Conservation (phyloP, 106 monocot genomes). For the Dioscorea zingiberensis region DNA sequence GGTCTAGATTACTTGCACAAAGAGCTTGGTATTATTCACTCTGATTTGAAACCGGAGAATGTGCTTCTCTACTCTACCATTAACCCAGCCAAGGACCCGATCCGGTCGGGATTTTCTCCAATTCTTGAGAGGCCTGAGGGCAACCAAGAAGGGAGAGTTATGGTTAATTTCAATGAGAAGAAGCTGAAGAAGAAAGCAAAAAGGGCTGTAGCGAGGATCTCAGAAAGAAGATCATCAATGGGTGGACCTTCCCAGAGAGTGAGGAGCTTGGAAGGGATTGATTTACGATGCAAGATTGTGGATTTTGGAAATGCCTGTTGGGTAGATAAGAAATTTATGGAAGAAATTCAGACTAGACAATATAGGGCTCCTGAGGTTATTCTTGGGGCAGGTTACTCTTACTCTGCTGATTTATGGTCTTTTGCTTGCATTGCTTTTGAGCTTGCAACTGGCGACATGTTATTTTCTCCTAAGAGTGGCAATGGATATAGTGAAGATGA, state of each 20-base stretch:
- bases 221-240: constrained; percentile 60
- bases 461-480: constrained; percentile 60
- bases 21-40: constrained; percentile 74
- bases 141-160: constrained; percentile 28
- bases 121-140: constrained; percentile 67
- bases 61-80: constrained; percentile 81
- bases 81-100: constrained; percentile 81
- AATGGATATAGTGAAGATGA: constrained; percentile 77
- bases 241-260: constrained; percentile 21
- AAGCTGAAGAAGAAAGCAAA: constrained; percentile 67
- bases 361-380: constrained; percentile 91
- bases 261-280: constrained; percentile 85
- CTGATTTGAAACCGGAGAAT: constrained; percentile 94
- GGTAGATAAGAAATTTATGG: constrained; percentile 54
- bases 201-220: constrained; percentile 60
- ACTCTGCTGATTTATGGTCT: constrained; percentile 74
- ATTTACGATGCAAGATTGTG: constrained; percentile 81
- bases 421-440: constrained; percentile 91
- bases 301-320: constrained; percentile 98
- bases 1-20: constrained; percentile 86
- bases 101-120: constrained; percentile 57
- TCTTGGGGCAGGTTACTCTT: constrained; percentile 80
- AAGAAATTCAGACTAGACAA: constrained; percentile 86
- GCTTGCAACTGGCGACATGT: constrained; percentile 84
- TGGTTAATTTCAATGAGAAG: constrained; percentile 48